phyloP scores from a whole-genome alignment of 116 monocot species.

The Phalaenopsis hybrid region DNA sequence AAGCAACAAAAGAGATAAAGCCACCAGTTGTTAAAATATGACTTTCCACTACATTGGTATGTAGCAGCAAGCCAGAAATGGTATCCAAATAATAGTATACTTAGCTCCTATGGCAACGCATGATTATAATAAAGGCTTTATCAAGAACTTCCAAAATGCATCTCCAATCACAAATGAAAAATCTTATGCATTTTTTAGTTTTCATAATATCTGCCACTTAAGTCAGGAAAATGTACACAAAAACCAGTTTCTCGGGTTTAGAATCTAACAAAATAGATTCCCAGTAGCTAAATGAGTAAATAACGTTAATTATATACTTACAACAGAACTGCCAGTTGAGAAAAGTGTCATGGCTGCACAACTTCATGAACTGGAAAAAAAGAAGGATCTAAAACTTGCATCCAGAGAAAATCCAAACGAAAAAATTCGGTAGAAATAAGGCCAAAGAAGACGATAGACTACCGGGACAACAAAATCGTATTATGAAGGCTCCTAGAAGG shows the following conservation, averaged over 20 bases:
- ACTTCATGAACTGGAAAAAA: neutral
- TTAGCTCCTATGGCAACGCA: neutral
- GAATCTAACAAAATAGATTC: neutral
- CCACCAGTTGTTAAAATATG: neutral
- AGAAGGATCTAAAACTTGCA: neutral
- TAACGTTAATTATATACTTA: neutral
- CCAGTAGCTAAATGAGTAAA: neutral
- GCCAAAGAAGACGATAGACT: neutral
- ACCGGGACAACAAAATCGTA: neutral
- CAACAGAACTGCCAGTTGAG: neutral
- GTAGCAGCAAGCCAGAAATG: neutral
- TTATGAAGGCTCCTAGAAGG: neutral
- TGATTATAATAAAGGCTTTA: neutral
- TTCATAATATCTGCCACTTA: neutral
- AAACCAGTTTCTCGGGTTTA: neutral
- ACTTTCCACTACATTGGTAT: neutral
- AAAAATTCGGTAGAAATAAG: too few species aligned
- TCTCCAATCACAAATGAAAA: neutral
- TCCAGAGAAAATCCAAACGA: neutral
- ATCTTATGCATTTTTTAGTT: neutral
- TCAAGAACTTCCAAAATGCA: neutral
- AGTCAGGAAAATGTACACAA: neutral
- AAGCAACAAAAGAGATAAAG: neutral
- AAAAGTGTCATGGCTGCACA: neutral
- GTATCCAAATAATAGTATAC: neutral